Evolutionary conservation across 345 rosid species (phyloP).

Genomic region (Salix brachista): DNA sequence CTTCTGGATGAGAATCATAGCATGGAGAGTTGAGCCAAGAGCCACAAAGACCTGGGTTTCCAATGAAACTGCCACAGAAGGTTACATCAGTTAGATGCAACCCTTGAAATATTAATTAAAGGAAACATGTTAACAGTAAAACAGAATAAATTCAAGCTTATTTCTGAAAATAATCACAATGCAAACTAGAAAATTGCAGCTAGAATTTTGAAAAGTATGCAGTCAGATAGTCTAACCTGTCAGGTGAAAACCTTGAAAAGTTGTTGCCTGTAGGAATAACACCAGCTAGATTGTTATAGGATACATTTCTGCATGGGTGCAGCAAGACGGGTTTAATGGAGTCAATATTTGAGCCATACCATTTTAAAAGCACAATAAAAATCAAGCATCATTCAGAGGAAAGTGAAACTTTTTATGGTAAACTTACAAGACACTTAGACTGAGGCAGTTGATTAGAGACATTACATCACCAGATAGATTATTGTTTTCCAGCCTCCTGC

Average conservation of each 20-base stretch:
- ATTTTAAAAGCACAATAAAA: not conserved
- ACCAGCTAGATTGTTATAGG: conserved; percentile 73
- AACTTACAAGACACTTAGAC: conserved; percentile 67
- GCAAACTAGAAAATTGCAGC: not conserved
- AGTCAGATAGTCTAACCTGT: conserved; percentile 44
- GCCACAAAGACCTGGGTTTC: conserved; percentile 80
- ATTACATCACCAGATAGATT: conserved; percentile 76
- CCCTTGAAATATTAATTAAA: not conserved
- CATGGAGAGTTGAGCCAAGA: conserved; percentile 69
- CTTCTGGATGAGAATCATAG: conserved; percentile 48
- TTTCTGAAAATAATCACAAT: not conserved
- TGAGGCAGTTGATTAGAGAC: conserved; percentile 62
- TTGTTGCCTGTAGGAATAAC: conserved; percentile 70
- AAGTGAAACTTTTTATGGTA: not conserved
- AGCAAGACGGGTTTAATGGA: not conserved
- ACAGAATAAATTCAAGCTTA: not conserved
- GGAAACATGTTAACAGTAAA: not conserved
- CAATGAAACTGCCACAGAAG: conserved; percentile 56
- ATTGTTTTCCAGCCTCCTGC: conserved; percentile 77
- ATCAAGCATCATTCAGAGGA: not conserved
- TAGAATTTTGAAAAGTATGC: not conserved
- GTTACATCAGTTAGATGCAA: not conserved
- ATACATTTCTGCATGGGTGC: conserved; percentile 60
- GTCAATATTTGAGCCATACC: not conserved
- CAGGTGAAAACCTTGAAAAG: conserved; percentile 67